Conservation (phyloP, 2,329 filamentous ascomycete species). For the Rugonectria rugulosa region DNA sequence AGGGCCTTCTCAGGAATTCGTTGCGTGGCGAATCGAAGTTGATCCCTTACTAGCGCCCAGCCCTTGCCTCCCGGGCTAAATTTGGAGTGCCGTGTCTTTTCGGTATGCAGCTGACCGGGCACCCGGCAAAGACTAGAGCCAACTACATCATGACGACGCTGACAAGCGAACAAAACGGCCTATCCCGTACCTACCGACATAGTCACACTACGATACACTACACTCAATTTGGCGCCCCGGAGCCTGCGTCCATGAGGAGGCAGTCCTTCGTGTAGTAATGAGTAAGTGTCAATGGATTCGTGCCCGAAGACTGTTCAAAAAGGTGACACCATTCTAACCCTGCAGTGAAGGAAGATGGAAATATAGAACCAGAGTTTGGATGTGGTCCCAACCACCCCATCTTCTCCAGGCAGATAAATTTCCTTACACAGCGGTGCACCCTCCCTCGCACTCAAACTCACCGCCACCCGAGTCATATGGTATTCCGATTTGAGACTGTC, state of each 20-base stretch:
- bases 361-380: constrained; percentile 4
- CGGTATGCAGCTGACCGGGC: constrained; percentile 30
- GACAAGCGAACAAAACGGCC: constrained; percentile 1
- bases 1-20: constrained; percentile 16
- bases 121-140: constrained; percentile 22
- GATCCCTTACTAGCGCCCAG: constrained; percentile 18
- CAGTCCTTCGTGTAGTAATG: too few species aligned
- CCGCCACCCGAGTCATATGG: constrained; percentile 25
- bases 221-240: too few species aligned
- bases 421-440: constrained; percentile 9
- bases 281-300: too few species aligned
- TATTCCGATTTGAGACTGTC: constrained; percentile 19
- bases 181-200: not conserved
- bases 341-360: constrained; percentile 28
- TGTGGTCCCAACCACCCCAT: constrained; percentile 23
- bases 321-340: constrained; percentile 24
- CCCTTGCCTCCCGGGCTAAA: constrained; percentile 25
- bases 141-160: constrained; percentile 10
- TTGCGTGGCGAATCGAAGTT: constrained; percentile 20
- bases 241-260: too few species aligned
- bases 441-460: constrained; percentile 19
- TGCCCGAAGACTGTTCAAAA: too few species aligned
- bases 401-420: constrained; percentile 37
- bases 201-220: too few species aligned
- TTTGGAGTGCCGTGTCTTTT: constrained; percentile 30